Base-by-base conservation (phyloP, 306 rosid species). In the Pachyrhizus erosus region DNA sequence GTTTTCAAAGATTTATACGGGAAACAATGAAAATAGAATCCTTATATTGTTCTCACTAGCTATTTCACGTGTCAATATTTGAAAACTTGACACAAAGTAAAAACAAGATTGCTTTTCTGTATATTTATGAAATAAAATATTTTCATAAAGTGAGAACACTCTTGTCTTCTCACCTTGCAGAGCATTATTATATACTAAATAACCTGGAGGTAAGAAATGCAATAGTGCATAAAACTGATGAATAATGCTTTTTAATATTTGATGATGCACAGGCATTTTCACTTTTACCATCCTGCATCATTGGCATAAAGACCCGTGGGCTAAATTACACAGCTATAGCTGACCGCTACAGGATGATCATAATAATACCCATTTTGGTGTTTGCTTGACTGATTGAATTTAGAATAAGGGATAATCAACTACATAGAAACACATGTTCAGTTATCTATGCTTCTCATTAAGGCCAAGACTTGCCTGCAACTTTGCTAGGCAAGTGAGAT, bases 91-190 rank as follows among this genome's bases (percentile, higher is more conserved):
- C 34, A 67, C 27, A 11, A 68, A 18, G 52, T 20, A 68, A 18
- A 66, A 37, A 13, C n/a, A n/a, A 7, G 24, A n/a, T 37, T 9
- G 21, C 2, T 40, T 18, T 18, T 67, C 26, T 37, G 17, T 18
- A 37, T n/a, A n/a, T 18, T 67, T 34, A 12, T n/a, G 24, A 15
- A 34, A n/a, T 37, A 34, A 65, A 65, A n/a, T 9, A 9, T 66
- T 64, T 64, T 66, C 70, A 17, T 10, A 34, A 31, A 7, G 3
- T 8, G 15, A 33, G 37, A 46, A 37, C n/a, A 33, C 15, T 17
- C 27, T 48, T 68, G 48, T 65, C 34, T 71, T 71, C 64, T 52
- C 2, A 10, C 54, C 68, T 52, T 70, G 80, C 73, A 65, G 34
- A 45, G 20, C 70, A 70, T 24, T 27, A 85, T 12, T 61, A 20